Evolutionary conservation across 202 grass and related monocot genomes (phyloP), one percentile per base, ranked within the genome.

Genomic region (Digitaria exilis): DNA sequence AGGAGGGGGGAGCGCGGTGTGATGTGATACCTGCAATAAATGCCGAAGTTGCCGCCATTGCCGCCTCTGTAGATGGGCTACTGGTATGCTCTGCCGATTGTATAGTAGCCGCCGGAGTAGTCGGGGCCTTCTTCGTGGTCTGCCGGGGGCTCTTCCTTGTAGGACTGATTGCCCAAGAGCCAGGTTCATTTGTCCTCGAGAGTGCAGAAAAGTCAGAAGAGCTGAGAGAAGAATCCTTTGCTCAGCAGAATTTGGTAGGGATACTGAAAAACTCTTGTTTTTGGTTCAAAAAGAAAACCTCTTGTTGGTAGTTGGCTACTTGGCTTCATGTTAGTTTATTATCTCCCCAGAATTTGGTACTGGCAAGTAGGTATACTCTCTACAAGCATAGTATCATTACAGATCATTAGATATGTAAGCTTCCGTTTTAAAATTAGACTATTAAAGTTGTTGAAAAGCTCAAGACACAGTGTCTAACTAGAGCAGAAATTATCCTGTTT

Each of bases 181-280:
- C n/a, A n/a, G n/a, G 37, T 8, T 39, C 37, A 39, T 39, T 39
- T 39, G 37, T 37, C 35, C 35, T 37, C 35, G 7, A 37, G 35
- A 37, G 11, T 24, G 34, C 48, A 39, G 44, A 15, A 5, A 79
- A 72, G 66, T 54, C 63, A 78, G 26, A 71, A 31, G 7, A 64
- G 31, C 55, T 24, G 43, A 79, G 13, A 42, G 32, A 42, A 42
- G 32, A 42, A 85, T 85, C 12, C 54, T 79, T 70, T 39, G 3
- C 43, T 62, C 2, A 1, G 21, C n/a, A 51, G n/a, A n/a, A n/a
- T n/a, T n/a, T 56, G 48, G 17, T 30, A 19, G 29, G 55, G 26
- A 35, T 48, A 62, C 10, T 60, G 42, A 25, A 72, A 41, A 68
- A 4, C 15, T 65, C 14, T 24, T 8, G 39, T 22, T 35, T n/a